Evolutionary conservation across 306 rosid species (phyloP).

Genomic region (Citrullus mucosospermus): DNA sequence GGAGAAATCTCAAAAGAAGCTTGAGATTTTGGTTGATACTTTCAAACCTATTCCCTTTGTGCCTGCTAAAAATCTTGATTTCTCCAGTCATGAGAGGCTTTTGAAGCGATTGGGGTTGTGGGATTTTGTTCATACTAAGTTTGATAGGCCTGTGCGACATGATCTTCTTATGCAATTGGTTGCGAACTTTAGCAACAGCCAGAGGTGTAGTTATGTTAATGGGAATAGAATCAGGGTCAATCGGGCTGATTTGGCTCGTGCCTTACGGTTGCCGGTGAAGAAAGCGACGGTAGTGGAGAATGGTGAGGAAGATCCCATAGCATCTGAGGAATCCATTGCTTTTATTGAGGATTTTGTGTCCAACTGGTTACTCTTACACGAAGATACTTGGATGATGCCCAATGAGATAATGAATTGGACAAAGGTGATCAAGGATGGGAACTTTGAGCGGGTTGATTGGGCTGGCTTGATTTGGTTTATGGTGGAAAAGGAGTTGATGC

Average conservation of each 20-base stretch:
- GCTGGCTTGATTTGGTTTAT: constrained; percentile 61
- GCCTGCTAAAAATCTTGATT: constrained; percentile 47
- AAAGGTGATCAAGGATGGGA: constrained; percentile 41
- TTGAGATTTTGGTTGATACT: constrained; percentile 32
- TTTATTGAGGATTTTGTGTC: constrained; percentile 50
- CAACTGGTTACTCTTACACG: constrained; percentile 75
- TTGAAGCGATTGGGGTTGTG: constrained; percentile 63
- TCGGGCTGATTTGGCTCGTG: constrained; percentile 67
- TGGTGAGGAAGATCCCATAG: constrained; percentile 11
- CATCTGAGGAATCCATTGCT: constrained; percentile 25
- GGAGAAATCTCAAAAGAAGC: constrained; percentile 35
- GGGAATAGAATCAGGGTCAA: constrained; percentile 27
- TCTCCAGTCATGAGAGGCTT: constrained; percentile 41
- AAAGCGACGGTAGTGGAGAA: constrained; percentile 21
- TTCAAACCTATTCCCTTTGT: constrained; percentile 66
- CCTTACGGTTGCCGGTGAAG: constrained; percentile 56
- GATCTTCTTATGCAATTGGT: constrained; percentile 62
- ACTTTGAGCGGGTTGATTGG: constrained; percentile 68
- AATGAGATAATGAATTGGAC: constrained; percentile 27
- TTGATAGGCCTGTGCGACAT: constrained; percentile 31
- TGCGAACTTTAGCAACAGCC: constrained; percentile 18
- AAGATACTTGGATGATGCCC: constrained; percentile 53
- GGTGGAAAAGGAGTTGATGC: constrained; percentile 67
- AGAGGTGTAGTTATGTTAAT: constrained; percentile 40
- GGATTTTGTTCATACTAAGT: constrained; percentile 65